These are phyloP conservation scores for Halteria grandinella DNA, from an alignment of 73 alveolate genomes.

Conservation along the genomic window DNA sequence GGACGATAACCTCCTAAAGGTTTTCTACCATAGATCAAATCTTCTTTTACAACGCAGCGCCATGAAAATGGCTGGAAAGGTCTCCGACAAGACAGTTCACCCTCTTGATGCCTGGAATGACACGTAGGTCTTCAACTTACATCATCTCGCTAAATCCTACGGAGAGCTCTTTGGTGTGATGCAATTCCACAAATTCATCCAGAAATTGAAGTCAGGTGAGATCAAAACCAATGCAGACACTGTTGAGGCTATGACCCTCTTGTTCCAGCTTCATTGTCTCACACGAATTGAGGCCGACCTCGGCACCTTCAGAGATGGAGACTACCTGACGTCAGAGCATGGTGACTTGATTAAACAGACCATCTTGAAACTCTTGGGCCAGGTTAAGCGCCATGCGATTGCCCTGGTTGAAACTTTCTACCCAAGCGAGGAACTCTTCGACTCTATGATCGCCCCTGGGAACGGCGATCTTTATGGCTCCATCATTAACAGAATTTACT, in stretches of 20 bases:
- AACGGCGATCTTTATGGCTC: slow-evolving; percentile 52
- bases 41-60: slow-evolving; percentile 32
- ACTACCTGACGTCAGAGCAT: slow-evolving; percentile 41
- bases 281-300: slow-evolving; percentile 20
- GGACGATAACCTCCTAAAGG: not conserved
- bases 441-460: slow-evolving; percentile 49
- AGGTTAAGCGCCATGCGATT: slow-evolving; percentile 31
- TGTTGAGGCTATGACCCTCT: not conserved
- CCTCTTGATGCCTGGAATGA: slow-evolving; percentile 40
- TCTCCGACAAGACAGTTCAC: not conserved
- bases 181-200: slow-evolving; percentile 15
- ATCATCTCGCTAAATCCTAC: slow-evolving; percentile 43
- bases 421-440: slow-evolving; percentile 53
- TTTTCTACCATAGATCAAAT: slow-evolving; percentile 23
- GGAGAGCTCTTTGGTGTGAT: slow-evolving; percentile 52
- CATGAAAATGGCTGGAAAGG: not conserved
- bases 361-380: slow-evolving; percentile 17
- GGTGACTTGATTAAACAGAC: slow-evolving; percentile 2
- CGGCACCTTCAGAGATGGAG: slow-evolving; percentile 46
- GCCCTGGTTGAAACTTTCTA: slow-evolving; percentile 41
- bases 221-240: slow-evolving; percentile 42
- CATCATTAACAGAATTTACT: slow-evolving; percentile 19
- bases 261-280: slow-evolving; percentile 20
- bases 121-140: not conserved
- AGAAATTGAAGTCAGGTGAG: slow-evolving; percentile 8